Evolutionary conservation across 345 rosid genomes (phyloP).

Genomic region (Mallotus nudiflorus): DNA sequence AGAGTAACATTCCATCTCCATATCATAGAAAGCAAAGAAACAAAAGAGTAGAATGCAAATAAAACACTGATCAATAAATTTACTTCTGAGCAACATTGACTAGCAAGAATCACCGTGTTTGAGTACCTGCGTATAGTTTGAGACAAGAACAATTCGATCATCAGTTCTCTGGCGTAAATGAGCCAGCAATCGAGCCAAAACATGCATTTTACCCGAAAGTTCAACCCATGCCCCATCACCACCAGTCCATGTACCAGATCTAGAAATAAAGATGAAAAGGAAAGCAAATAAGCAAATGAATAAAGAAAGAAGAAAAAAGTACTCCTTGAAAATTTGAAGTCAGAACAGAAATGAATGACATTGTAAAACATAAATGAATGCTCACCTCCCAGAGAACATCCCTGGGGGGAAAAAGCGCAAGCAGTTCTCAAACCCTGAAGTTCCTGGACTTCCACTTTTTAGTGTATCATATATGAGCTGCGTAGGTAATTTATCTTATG

Average conservation of each 20-base stretch:
- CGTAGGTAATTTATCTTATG: slow-evolving; percentile 23
- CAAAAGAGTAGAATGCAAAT: not conserved
- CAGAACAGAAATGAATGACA: not conserved
- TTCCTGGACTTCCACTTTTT: slow-evolving; percentile 69
- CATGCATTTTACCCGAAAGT: slow-evolving; percentile 98
- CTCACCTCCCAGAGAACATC: slow-evolving; percentile 95
- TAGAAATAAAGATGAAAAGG: slow-evolving; percentile 29
- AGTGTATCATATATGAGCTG: slow-evolving; percentile 95
- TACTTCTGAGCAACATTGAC: not conserved
- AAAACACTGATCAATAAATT: slow-evolving; percentile 16
- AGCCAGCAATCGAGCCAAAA: slow-evolving; percentile 81
- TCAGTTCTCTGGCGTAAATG: slow-evolving; percentile 78
- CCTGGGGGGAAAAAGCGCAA: slow-evolving; percentile 79
- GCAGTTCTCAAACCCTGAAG: slow-evolving; percentile 86
- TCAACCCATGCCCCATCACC: slow-evolving; percentile 98
- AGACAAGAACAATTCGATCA: slow-evolving; percentile 95
- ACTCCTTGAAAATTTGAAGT: slow-evolving; percentile 7
- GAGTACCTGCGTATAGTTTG: slow-evolving; percentile 92
- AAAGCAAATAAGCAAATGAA: not conserved
- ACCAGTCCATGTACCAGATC: slow-evolving; percentile 96
- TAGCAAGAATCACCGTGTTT: slow-evolving; percentile 14
- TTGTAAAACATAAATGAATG: slow-evolving; percentile 13
- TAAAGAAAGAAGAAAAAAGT: not conserved
- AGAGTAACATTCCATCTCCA: not conserved
- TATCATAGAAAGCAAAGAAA: not conserved